Base-by-base conservation (phyloP, 768 basidiomycete genomes). In the Phaeolepiota aurea region DNA sequence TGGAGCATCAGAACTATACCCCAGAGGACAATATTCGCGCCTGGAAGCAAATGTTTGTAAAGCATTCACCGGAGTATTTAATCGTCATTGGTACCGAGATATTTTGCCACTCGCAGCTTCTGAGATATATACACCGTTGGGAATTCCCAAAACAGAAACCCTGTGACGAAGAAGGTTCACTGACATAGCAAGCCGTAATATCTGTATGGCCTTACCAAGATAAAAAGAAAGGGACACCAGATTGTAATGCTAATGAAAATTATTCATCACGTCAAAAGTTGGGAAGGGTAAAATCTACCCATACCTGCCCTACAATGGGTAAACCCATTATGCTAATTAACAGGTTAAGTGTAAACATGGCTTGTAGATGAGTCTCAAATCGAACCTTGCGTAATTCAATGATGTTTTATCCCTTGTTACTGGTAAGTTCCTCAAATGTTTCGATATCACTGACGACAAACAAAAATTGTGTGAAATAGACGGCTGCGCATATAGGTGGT, bases 391-490 rank as follows among this genome's bases (percentile, higher is more conserved):
- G 63, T 82, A 82, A 52, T 80, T 81, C 28, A 82, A 53, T 10
- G 77, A 74, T 3, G 79, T 80, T 64, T 83, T 84, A 54, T 83
- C 82, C 43, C 79, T 79, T 43, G 3, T 7, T 28, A 28, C n/a
- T n/a, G 7, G 25, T 7, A 43, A 37, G 28, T n/a, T n/a, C n/a
- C n/a, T 22, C 28, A 3, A 42, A 10, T 40, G 9, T 16, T 38
- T 5, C 15, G 34, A 7, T n/a, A 40, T 28, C 22, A 32, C 38
- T 34, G 31, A 3, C 10, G 13, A 46, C 73, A 40, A 51, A 81
- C 76, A 82, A 52, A 48, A 73, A 82, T 49, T 82, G 77, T 1
- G 75, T 77, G 52, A 82, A 82, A 55, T 81, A 82, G 10, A 82
- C 79, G 2, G 77, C 74, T 1, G 79, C 77, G 46, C 72, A 73